Conservation (phyloP, 257 asterid species). For the Solanum appendiculatum region DNA sequence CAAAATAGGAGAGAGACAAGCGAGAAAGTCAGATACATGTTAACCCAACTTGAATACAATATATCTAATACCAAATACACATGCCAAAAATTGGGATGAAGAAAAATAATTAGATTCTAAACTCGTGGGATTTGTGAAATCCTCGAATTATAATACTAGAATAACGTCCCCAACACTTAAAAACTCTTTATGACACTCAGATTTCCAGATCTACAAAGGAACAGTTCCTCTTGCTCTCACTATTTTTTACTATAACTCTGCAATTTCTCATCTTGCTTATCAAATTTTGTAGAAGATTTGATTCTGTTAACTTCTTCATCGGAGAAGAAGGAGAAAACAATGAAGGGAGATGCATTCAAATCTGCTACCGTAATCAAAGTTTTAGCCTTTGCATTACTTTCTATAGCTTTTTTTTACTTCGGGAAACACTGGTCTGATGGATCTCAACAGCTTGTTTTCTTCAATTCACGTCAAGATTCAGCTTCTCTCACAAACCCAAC, state of each 20-base stretch:
- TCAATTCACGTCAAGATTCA: constrained; percentile 32
- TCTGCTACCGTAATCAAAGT: constrained; percentile 35
- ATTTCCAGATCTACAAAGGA: neutral
- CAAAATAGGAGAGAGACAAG: too few relatives aligned
- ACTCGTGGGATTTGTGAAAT: neutral
- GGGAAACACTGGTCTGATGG: constrained; percentile 59
- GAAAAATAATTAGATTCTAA: too few relatives aligned
- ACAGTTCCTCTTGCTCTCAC: neutral
- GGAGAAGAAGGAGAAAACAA: neutral
- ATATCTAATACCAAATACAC: too few relatives aligned
- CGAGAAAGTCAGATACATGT: rapidly evolving
- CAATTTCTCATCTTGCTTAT: neutral
- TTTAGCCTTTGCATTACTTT: constrained; percentile 35
- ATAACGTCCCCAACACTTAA: neutral
- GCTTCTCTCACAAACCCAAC: neutral
- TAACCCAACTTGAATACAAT: rapidly evolving
- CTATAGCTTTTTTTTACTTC: constrained; percentile 52
- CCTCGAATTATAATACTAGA: neutral
- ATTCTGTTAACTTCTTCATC: neutral
- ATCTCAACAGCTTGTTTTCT: constrained; percentile 56
- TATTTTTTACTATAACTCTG: neutral
- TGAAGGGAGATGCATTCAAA: constrained; percentile 50
- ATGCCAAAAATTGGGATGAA: too few relatives aligned
- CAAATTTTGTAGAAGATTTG: neutral
- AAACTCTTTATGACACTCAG: neutral